Conservation (phyloP, 768 basidiomycete species). For the Mycena capillaripes region DNA sequence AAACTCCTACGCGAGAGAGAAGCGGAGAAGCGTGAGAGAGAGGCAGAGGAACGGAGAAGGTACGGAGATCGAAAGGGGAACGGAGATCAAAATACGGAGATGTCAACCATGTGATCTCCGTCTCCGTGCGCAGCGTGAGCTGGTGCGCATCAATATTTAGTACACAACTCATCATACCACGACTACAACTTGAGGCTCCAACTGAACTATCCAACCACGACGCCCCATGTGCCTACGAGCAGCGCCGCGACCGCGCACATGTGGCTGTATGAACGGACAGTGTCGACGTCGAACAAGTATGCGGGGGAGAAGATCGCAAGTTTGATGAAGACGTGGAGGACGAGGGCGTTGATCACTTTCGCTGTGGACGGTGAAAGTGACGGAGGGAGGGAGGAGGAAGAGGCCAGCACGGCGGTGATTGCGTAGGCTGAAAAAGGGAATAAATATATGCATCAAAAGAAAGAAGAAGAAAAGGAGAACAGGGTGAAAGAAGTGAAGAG, state of each 20-base stretch:
- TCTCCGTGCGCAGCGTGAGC: too few relatives aligned
- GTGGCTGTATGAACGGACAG: constrained; percentile 3
- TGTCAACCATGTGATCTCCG: too few relatives aligned
- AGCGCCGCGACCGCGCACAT: constrained; percentile 21
- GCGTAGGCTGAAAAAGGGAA: not conserved
- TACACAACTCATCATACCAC: too few relatives aligned
- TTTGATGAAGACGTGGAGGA: constrained; percentile 25
- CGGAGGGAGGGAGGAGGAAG: too few relatives aligned
- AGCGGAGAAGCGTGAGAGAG: too few relatives aligned
- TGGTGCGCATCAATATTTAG: too few relatives aligned
- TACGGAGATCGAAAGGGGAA: too few relatives aligned
- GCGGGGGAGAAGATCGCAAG: constrained; percentile 10
- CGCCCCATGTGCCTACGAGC: constrained; percentile 9
- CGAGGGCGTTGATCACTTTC: constrained; percentile 8
- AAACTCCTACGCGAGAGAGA: too few relatives aligned
- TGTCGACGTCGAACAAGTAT: constrained; percentile 10
- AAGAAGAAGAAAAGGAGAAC: too few relatives aligned
- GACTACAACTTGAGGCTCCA: too few relatives aligned
- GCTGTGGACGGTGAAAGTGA: not conserved
- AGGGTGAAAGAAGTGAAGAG: not conserved
- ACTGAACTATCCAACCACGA: not conserved
- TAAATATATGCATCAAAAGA: not conserved
- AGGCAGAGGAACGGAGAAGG: too few relatives aligned
- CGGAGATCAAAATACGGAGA: too few relatives aligned
- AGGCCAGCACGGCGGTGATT: not conserved